phyloP scores from a whole-genome alignment of 2,329 filamentous ascomycete species.

The Epichloe sibirici region DNA sequence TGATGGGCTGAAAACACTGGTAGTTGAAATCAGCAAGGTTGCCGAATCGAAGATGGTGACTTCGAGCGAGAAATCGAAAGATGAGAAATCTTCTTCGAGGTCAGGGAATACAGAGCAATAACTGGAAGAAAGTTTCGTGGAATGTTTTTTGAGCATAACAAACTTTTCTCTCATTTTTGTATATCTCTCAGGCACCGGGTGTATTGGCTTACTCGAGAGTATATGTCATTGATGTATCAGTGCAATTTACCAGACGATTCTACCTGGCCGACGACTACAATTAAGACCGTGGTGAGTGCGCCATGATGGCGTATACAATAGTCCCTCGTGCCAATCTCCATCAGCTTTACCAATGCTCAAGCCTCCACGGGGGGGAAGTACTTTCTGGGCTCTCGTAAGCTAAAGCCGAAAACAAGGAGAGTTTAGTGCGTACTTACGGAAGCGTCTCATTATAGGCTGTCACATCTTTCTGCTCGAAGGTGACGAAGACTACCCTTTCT shows the following conservation, averaged over 20 bases:
- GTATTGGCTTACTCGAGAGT: neutral
- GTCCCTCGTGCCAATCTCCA: neutral
- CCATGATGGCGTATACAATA: too few relatives aligned
- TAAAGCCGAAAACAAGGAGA: neutral
- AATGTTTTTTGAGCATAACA: neutral
- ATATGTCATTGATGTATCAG: neutral
- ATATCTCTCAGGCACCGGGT: neutral
- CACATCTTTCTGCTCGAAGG: slow-evolving; percentile 68
- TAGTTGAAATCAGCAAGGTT: slow-evolving; percentile 20
- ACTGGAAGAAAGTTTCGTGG: too few relatives aligned
- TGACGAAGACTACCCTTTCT: slow-evolving; percentile 72
- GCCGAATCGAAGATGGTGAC: neutral
- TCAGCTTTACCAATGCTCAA: neutral
- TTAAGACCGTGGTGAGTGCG: neutral
- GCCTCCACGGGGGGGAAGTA: slow-evolving; percentile 14
- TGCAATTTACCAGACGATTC: neutral
- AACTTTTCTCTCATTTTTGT: neutral
- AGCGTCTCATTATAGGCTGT: slow-evolving; percentile 56
- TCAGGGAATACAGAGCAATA: neutral
- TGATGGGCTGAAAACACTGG: slow-evolving; percentile 39
- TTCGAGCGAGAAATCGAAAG: neutral
- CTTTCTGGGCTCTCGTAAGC: slow-evolving; percentile 8
- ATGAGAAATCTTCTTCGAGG: neutral
- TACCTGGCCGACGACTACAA: neutral
- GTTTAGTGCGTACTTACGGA: slow-evolving; percentile 41